These are phyloP conservation scores for Tulasnella sp. DNA, from an alignment of 768 basidiomycete species.

Conservation along the genomic window DNA sequence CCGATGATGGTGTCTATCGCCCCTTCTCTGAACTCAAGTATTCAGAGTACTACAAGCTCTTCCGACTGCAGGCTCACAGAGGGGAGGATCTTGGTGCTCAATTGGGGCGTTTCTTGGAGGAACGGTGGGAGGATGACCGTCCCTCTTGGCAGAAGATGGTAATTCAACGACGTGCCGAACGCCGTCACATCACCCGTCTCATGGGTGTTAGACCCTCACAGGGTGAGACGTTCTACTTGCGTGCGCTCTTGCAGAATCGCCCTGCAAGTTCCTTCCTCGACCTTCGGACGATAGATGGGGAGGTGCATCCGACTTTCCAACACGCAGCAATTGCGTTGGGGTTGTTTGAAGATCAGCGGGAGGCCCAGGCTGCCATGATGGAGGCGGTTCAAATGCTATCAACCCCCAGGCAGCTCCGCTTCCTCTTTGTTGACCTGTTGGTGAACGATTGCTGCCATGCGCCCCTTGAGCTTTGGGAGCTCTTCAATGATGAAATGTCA, in stretches of 20 bases:
- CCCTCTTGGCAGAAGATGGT: background rate
- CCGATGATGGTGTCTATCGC: background rate
- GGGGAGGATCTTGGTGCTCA: background rate
- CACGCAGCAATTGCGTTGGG: constrained; percentile 22
- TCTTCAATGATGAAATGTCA: constrained; percentile 21
- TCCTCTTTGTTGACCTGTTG: constrained; percentile 32
- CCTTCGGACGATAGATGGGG: constrained; percentile 21
- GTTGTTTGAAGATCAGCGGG: constrained; percentile 22
- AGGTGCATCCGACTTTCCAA: constrained; percentile 20
- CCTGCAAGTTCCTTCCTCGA: constrained; percentile 22
- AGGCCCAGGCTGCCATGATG: constrained; percentile 25
- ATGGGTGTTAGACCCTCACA: constrained; percentile 20
- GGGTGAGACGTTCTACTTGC: constrained; percentile 30
- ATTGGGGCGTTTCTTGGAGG: background rate
- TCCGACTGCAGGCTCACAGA: background rate
- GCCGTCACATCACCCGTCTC: background rate
- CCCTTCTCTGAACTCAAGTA: background rate
- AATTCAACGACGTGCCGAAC: background rate
- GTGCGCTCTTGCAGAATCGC: constrained; percentile 22
- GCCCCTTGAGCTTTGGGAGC: constrained; percentile 24
- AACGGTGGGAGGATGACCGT: background rate
- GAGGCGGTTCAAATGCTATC: constrained; percentile 28
- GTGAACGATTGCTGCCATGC: constrained; percentile 24
- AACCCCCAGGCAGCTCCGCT: constrained; percentile 30
- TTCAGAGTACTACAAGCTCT: background rate